phyloP scores from a whole-genome alignment of 352 stramenopile genomes.

The Blastocystis sp. region DNA sequence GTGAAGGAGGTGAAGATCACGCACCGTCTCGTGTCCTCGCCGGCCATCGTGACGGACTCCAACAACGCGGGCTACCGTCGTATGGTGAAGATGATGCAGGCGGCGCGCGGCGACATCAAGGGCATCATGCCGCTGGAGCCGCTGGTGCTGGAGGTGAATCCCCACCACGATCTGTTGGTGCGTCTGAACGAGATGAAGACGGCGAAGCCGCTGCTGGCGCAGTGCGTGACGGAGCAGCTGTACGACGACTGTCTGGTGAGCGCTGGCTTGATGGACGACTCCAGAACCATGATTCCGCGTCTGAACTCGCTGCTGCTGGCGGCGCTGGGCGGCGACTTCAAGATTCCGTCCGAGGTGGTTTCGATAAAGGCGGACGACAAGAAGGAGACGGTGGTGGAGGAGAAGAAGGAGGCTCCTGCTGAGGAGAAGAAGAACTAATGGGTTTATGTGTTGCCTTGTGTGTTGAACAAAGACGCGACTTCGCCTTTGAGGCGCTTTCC shows the following conservation, averaged over 20 bases:
- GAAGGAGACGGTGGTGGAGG: not conserved
- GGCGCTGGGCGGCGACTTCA: constrained; percentile 70
- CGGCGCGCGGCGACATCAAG: constrained; percentile 76
- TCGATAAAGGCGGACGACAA: constrained; percentile 24
- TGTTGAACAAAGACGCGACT: constrained; percentile 52
- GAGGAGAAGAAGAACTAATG: constrained; percentile 15
- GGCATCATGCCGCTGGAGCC: constrained; percentile 89
- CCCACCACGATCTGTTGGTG: constrained; percentile 92
- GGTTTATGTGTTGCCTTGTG: constrained; percentile 6
- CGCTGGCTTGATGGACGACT: constrained; percentile 95
- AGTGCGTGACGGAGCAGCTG: constrained; percentile 85
- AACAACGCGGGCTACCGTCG: constrained; percentile 93
- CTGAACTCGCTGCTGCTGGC: constrained; percentile 91
- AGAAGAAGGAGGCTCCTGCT: not conserved
- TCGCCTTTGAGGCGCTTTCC: no score
- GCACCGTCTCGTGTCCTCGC: constrained; percentile 89
- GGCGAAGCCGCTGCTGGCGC: constrained; percentile 80
- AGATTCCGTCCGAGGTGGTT: constrained; percentile 57
- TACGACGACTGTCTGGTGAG: constrained; percentile 97
- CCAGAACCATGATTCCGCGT: constrained; percentile 91
- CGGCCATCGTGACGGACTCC: constrained; percentile 97
- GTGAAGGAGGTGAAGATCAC: constrained; percentile 80
- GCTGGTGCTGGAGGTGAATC: constrained; percentile 92
- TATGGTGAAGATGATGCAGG: constrained; percentile 98
- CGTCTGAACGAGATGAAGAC: constrained; percentile 87